Percentiles rank a stretch among this genome's conserved stretches.
These are phyloP conservation scores for Leishmania tropica DNA, from an alignment of 208 protist genomes.

Conservation along the genomic window DNA sequence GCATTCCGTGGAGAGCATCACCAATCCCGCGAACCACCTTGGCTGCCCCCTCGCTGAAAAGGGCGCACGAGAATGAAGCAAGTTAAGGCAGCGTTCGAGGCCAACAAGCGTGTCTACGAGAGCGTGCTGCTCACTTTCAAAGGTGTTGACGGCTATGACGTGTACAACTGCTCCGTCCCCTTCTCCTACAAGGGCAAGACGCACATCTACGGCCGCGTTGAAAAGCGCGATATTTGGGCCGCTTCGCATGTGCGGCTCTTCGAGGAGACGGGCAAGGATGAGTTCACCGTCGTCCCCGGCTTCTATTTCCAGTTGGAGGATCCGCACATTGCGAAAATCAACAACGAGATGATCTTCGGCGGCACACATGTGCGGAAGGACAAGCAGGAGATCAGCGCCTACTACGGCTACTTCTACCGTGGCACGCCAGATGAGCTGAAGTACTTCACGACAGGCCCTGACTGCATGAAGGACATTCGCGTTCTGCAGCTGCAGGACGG, in stretches of 20 bases:
- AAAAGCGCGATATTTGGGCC: conserved; percentile 51
- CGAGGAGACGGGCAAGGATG: conserved; percentile 60
- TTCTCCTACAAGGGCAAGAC: conserved; percentile 51
- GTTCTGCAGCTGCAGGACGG: conserved; percentile 36
- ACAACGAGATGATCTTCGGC: conserved; percentile 45
- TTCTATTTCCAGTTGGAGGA: conserved; percentile 20
- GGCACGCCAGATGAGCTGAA: conserved; percentile 18
- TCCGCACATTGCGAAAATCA: conserved; percentile 35
- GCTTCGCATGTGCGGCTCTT: conserved; percentile 54
- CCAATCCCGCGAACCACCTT: neutral
- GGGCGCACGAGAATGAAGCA: neutral
- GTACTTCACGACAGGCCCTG: conserved; percentile 46
- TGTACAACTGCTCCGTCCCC: conserved; percentile 68
- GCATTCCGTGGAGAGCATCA: neutral
- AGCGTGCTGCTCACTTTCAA: conserved; percentile 51
- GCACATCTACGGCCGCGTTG: conserved; percentile 61
- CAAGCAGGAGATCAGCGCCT: conserved; percentile 18
- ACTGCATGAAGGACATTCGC: conserved; percentile 55
- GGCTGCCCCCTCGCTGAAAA: neutral
- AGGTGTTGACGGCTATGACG: conserved; percentile 56
- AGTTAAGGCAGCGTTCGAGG: conserved; percentile 34
- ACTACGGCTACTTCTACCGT: conserved; percentile 49
- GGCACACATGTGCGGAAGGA: conserved; percentile 45
- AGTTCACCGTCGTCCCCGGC: conserved; percentile 34
- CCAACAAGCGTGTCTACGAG: conserved; percentile 40